phyloP scores from a whole-genome alignment of 2,329 filamentous ascomycete species.

The Penicillium sp. region DNA sequence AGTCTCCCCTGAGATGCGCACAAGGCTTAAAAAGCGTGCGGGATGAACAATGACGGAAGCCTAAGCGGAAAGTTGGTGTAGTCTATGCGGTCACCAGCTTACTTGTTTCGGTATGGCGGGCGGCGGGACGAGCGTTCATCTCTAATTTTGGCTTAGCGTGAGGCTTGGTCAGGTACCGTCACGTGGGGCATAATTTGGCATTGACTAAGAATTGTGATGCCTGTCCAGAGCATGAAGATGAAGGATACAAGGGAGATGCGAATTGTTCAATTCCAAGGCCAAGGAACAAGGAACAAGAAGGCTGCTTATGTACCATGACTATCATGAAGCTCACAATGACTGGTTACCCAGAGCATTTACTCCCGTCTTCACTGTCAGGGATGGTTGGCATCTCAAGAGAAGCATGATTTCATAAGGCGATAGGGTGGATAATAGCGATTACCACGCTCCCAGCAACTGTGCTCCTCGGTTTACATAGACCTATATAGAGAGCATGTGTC shows the following conservation, averaged over 20 bases:
- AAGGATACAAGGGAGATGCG: too few relatives aligned
- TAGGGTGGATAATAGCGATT: too few relatives aligned
- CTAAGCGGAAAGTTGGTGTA: constrained; percentile 8
- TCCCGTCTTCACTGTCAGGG: too few relatives aligned
- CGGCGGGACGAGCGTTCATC: constrained; percentile 9
- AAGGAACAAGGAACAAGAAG: too few relatives aligned
- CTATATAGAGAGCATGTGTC: too few relatives aligned
- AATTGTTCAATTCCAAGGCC: background rate
- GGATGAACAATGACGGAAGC: constrained; percentile 20
- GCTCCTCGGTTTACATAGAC: too few relatives aligned
- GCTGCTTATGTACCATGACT: background rate
- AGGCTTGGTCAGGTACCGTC: constrained; percentile 14
- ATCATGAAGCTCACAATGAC: background rate
- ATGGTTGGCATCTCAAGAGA: too few relatives aligned
- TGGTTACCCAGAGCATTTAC: too few relatives aligned
- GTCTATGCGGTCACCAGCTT: constrained; percentile 11
- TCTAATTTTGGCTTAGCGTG: constrained; percentile 14
- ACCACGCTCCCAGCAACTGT: too few relatives aligned
- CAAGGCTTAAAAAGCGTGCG: constrained; percentile 5
- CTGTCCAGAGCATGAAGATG: background rate
- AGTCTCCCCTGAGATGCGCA: background rate
- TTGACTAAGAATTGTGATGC: background rate
- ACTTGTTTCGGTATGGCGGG: constrained; percentile 4
- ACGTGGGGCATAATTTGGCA: background rate
- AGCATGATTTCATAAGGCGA: too few relatives aligned